Evolutionary conservation across 768 basidiomycete genomes (phyloP), one percentile per base, ranked within the genome.

Genomic region (Tricholoma bakamatsutake): DNA sequence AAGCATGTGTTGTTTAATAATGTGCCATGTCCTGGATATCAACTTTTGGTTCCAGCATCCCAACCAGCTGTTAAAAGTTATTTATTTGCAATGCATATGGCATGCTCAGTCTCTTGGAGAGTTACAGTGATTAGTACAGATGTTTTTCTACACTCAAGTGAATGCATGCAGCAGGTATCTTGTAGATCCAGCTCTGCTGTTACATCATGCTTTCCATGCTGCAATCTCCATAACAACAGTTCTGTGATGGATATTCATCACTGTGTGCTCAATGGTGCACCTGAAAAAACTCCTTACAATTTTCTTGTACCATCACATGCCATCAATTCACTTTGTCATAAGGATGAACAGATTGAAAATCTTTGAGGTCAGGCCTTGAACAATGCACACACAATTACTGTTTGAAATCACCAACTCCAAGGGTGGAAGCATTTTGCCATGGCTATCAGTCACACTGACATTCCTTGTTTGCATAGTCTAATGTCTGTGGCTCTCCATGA

Each of bases 231-330:
- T n/a, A 28, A 40, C 18, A 48, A 56, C 27, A 33, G 30, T 30
- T 35, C 54, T 39, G 21, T 64, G n/a, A 57, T 58, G 53, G 57
- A 54, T 15, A 58, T 60, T 5, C 15, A 48, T 30, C 56, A 64
- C 33, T 40, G 53, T 21, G 7, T 35, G 4, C 27, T 48, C 4
- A 30, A 60, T 40, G 57, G 59, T 13, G 31, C 49, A 12, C 59
- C 61, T 34, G 49, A 58, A 28, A 64, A 61, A 13, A 60, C 53
- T 33, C 51, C 57, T 6, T 64, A 55, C 52, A 30, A 51, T 13
- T 60, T 58, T 48, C 54, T 61, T n/a, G 53, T 52, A 5, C 40
- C 61, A 5, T 21, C 40, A 8, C 54, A 61, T 35, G 55, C 60
- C 48, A 28, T 40, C 4, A 21, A 34, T 12, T 18, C 47, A 4